Conservation (phyloP, 495 filamentous ascomycete species). For the Talaromyces stipitatus region DNA sequence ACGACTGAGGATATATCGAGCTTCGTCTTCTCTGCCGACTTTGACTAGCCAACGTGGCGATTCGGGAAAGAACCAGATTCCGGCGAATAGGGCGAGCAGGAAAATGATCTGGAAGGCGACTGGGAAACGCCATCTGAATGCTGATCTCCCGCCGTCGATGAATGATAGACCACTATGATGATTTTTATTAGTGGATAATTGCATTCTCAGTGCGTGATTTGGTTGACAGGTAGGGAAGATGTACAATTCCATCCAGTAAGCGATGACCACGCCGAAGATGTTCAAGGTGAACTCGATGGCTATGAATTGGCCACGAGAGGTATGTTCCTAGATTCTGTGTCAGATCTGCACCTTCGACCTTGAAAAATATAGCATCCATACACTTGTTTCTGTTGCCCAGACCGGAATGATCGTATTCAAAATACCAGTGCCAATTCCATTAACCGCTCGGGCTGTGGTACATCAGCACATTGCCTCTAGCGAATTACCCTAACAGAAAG, state of each 20-base stretch:
- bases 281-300: constrained; percentile 69
- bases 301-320: constrained; percentile 61
- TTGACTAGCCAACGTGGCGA: constrained; percentile 60
- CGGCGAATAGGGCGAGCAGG: constrained; percentile 42
- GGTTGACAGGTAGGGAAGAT: constrained; percentile 9
- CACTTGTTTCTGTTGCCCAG: constrained; percentile 60
- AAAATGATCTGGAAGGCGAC: constrained; percentile 66
- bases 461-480: not conserved
- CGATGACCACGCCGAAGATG: constrained; percentile 65
- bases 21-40: constrained; percentile 53
- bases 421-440: constrained; percentile 67
- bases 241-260: constrained; percentile 66
- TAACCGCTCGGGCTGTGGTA: constrained; percentile 50
- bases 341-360: not conserved
- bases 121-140: constrained; percentile 61
- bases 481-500: not conserved
- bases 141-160: constrained; percentile 45
- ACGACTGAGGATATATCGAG: constrained; percentile 52
- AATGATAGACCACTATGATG: constrained; percentile 43
- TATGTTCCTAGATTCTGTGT: constrained; percentile 37
- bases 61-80: constrained; percentile 58
- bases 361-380: not conserved
- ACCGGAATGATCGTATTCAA: constrained; percentile 66
- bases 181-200: constrained; percentile 8
- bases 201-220: not conserved